phyloP scores from a whole-genome alignment of 495 filamentous ascomycete genomes.

The Xylaria castorea region DNA sequence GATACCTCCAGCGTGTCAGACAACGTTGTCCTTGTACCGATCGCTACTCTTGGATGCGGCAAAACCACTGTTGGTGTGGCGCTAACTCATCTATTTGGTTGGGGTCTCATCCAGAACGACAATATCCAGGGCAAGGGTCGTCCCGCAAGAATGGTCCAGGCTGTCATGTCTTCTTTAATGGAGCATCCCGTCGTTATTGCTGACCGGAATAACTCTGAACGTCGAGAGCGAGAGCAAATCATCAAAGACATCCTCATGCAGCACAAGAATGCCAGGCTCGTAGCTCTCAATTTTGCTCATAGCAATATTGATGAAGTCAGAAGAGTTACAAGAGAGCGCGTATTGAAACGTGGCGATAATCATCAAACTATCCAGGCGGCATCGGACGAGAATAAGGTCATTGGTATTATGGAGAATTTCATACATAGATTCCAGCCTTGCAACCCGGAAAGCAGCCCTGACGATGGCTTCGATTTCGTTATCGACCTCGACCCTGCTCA shows the following conservation, averaged over 20 bases:
- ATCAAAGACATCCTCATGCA: constrained; percentile 74
- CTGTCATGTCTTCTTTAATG: constrained; percentile 65
- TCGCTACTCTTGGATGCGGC: constrained; percentile 93
- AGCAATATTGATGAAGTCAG: constrained; percentile 72
- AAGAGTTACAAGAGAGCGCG: constrained; percentile 76
- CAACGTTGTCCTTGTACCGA: constrained; percentile 80
- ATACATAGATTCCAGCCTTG: constrained; percentile 81
- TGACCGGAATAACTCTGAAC: constrained; percentile 92
- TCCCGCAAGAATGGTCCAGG: constrained; percentile 72
- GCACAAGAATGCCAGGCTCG: constrained; percentile 68
- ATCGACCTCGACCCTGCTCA: constrained; percentile 83
- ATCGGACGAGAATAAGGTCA: constrained; percentile 67
- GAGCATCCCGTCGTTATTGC: constrained; percentile 78
- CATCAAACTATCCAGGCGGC: constrained; percentile 96
- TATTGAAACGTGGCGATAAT: constrained; percentile 88
- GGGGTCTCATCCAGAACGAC: constrained; percentile 97
- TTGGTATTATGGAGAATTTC: constrained; percentile 96
- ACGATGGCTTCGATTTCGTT: constrained; percentile 77
- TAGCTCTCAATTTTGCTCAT: constrained; percentile 94
- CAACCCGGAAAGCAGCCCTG: constrained; percentile 67
- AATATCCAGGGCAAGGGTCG: constrained; percentile 84
- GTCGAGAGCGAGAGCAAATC: constrained; percentile 83
- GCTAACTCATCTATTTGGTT: constrained; percentile 81
- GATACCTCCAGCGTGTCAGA: constrained; percentile 52
- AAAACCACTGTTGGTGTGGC: constrained; percentile 94